Conservation (phyloP, 2,329 filamentous ascomycete species). For the Botrytis cinerea region DNA sequence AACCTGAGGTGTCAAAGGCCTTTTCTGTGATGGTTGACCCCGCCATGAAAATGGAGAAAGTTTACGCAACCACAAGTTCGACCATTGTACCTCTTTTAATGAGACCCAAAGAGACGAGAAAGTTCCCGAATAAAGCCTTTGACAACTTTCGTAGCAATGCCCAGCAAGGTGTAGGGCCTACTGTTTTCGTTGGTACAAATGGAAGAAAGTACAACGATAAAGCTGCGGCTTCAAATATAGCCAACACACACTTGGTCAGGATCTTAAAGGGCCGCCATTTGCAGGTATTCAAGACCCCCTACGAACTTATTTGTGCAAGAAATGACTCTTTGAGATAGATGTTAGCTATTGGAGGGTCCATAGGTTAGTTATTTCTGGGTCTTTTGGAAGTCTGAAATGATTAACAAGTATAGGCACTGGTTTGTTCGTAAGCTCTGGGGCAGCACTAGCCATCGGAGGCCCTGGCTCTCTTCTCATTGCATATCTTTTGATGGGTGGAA, state of each 20-base stretch:
- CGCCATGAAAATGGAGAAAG: slow-evolving; percentile 30
- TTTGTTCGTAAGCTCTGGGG: slow-evolving; percentile 82
- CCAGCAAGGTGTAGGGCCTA: slow-evolving; percentile 27
- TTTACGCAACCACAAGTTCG: slow-evolving; percentile 34
- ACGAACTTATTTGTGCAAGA: neutral
- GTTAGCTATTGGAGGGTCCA: slow-evolving; percentile 94
- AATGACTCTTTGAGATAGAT: slow-evolving; percentile 59
- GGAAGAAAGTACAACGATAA: slow-evolving; percentile 63
- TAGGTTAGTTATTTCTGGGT: slow-evolving; percentile 56
- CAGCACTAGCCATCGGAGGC: slow-evolving; percentile 69
- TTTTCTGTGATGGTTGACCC: neutral
- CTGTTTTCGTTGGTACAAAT: slow-evolving; percentile 30
- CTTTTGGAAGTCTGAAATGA: too few species aligned
- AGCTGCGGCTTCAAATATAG: slow-evolving; percentile 61
- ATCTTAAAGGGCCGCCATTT: slow-evolving; percentile 81
- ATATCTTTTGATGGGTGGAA: slow-evolving; percentile 76
- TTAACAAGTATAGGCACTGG: slow-evolving; percentile 63
- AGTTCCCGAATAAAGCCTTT: slow-evolving; percentile 32
- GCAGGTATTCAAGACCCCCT: slow-evolving; percentile 23
- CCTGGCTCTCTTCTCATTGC: slow-evolving; percentile 77
- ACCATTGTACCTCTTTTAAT: slow-evolving; percentile 36
- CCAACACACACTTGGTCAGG: slow-evolving; percentile 71
- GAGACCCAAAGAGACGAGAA: slow-evolving; percentile 29
- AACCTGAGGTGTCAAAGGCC: neutral
- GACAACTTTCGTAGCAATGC: slow-evolving; percentile 37